Base-by-base conservation (phyloP, 495 filamentous ascomycete species). In the Trichoderma gamsii region DNA sequence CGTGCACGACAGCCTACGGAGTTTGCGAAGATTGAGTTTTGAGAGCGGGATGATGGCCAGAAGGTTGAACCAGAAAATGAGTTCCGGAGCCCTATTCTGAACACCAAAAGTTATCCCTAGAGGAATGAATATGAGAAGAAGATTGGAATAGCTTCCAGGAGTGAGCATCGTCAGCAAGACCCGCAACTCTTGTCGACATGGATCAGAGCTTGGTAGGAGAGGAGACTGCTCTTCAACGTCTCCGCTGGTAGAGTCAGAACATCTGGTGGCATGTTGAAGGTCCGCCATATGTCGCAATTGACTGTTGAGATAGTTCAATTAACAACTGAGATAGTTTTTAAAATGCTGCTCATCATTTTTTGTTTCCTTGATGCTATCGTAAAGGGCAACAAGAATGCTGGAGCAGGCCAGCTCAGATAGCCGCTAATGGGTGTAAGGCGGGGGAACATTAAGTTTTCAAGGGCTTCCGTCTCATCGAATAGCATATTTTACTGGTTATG, bases 1-100 rank as follows among this genome's bases (percentile, higher is more conserved):
- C 49, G 25, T 23, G 49, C 18, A 21, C 49, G 49, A 52, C 49
- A 52, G 49, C 49, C 21, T 18, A 6, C 49, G 49, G 49, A 52
- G 18, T 9, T 52, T 52, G 49, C 49, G 49, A 52, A 52, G 49
- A 23, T 52, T 52, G 18, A 52, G 21, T 21, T 52, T 52, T 23
- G 49, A 52, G 18, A 52, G 49, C 49, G 49, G 49, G 49, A 52
- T 52, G 49, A 52, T 52, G 49, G 49, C 49, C 2, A 52, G 49
- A 11, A 52, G 21, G n/a, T 52, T 52, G 49, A 52, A 52, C 49
- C 49, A 52, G n/a, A 52, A 52, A 4, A 52, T 52, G 49, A 52
- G 49, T 9, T 52, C 49, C 9, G 49, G 49, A 21, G 16, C 9
- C 21, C 21, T 23, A 52, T 52, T 25, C 7, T 52, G 18, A 7